Conservation (phyloP, 1,139 yeast genomes). For the Pneumocystis sp. region DNA sequence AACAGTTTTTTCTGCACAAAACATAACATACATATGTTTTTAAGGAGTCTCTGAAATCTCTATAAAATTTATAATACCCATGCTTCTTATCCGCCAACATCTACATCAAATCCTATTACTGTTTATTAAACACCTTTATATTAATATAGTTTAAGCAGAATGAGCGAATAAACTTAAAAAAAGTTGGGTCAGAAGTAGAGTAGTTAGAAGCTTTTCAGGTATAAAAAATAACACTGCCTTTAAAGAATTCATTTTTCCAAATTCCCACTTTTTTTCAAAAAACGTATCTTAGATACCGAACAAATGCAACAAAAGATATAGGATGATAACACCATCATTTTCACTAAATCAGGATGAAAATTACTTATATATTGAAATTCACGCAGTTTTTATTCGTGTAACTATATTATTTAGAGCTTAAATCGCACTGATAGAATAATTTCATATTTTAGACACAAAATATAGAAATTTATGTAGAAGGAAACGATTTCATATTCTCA, state of each 20-base stretch:
- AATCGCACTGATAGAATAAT: background rate
- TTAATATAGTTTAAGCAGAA: conserved; percentile 41
- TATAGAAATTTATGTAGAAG: conserved; percentile 36
- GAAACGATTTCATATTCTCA: conserved; percentile 64
- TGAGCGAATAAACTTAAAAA: conserved; percentile 13
- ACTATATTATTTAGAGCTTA: background rate
- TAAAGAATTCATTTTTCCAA: background rate
- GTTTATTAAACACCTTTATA: conserved; percentile 35
- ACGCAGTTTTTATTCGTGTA: conserved; percentile 38
- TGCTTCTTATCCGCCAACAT: conserved; percentile 34
- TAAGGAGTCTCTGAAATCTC: conserved; percentile 47
- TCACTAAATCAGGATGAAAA: conserved; percentile 63
- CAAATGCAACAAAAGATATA: background rate
- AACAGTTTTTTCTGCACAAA: conserved; percentile 40
- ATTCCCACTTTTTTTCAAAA: background rate
- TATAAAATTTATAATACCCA: conserved; percentile 35
- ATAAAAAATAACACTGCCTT: background rate
- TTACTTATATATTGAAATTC: conserved; percentile 43
- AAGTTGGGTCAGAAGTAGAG: background rate
- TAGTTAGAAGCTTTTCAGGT: background rate
- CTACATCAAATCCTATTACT: conserved; percentile 53
- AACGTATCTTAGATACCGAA: background rate
- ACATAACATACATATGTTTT: conserved; percentile 68
- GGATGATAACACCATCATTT: conserved; percentile 80
- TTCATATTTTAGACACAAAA: conserved; percentile 14